Evolutionary conservation across 2,329 filamentous ascomycete species (phyloP).

Genomic region (Sodiomyces alkalinus): DNA sequence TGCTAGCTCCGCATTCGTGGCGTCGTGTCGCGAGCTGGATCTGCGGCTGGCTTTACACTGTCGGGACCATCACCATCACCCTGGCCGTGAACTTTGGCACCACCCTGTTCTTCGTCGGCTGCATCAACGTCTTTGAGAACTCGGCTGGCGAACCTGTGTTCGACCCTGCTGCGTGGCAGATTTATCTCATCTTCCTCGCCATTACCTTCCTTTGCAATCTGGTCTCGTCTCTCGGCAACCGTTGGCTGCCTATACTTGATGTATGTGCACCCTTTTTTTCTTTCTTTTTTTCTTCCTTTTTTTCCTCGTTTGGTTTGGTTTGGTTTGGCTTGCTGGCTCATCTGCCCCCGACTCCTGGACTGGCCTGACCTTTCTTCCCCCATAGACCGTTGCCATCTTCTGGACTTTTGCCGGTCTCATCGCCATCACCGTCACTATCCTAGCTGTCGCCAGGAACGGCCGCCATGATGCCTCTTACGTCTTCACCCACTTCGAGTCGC

Average conservation of each 20-base stretch:
- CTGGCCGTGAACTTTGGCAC: slow-evolving; percentile 74
- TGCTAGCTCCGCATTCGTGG: slow-evolving; percentile 47
- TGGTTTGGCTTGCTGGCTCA: background rate
- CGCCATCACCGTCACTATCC: slow-evolving; percentile 45
- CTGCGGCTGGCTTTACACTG: slow-evolving; percentile 61
- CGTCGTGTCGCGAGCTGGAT: slow-evolving; percentile 54
- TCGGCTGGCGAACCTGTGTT: slow-evolving; percentile 27
- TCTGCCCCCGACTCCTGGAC: background rate
- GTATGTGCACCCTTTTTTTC: slow-evolving; percentile 29
- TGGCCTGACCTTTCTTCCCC: background rate
- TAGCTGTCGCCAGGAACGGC: slow-evolving; percentile 54
- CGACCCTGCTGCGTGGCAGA: slow-evolving; percentile 42
- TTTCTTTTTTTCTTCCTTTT: slow-evolving; percentile 8
- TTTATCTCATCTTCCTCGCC: slow-evolving; percentile 56
- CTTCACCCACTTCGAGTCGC: slow-evolving; percentile 52
- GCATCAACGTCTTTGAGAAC: slow-evolving; percentile 38
- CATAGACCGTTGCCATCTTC: slow-evolving; percentile 53
- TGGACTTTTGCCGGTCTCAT: slow-evolving; percentile 61
- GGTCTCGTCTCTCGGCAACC: slow-evolving; percentile 53
- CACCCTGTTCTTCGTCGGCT: slow-evolving; percentile 44
- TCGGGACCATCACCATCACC: slow-evolving; percentile 71
- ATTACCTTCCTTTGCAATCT: slow-evolving; percentile 49
- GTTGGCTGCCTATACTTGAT: slow-evolving; percentile 51
- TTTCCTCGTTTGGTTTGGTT: background rate
- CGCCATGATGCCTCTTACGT: slow-evolving; percentile 46